phyloP scores from a whole-genome alignment of 805 yeast genomes.

The Wickerhamiella kurtzmanii region DNA sequence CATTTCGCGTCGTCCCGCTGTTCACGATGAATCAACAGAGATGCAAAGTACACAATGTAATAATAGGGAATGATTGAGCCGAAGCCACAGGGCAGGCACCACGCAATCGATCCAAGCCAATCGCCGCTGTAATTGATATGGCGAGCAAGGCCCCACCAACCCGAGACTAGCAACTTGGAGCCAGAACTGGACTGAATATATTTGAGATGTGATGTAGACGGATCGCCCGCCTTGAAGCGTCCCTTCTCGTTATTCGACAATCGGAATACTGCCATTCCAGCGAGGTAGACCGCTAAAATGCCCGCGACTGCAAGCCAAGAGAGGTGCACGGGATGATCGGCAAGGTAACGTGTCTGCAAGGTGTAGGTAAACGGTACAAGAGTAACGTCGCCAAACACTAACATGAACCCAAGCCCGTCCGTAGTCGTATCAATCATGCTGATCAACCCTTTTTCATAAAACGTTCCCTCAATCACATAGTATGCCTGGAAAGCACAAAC shows the following conservation, averaged over 20 bases:
- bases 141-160: slow-evolving; percentile 93
- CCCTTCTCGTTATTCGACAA: slow-evolving; percentile 76
- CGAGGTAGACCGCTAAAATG: slow-evolving; percentile 36
- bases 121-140: slow-evolving; percentile 95
- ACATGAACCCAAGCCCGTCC: slow-evolving; percentile 96
- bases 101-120: slow-evolving; percentile 79
- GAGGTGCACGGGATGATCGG: slow-evolving; percentile 46
- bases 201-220: slow-evolving; percentile 45
- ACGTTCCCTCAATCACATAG: slow-evolving; percentile 82
- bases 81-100: slow-evolving; percentile 86
- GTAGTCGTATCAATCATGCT: slow-evolving; percentile 94
- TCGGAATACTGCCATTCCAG: slow-evolving; percentile 75
- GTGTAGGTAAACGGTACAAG: slow-evolving; percentile 88
- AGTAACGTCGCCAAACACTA: slow-evolving; percentile 85
- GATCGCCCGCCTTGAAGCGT: slow-evolving; percentile 64
- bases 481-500: slow-evolving; percentile 60
- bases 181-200: slow-evolving; percentile 64
- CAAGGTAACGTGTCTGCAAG: slow-evolving; percentile 70
- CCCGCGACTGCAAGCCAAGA: slow-evolving; percentile 30
- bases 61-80: slow-evolving; percentile 66
- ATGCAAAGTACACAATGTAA: slow-evolving; percentile 71
- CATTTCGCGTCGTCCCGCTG: slow-evolving; percentile 86
- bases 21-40: slow-evolving; percentile 77
- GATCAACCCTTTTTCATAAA: slow-evolving; percentile 77
- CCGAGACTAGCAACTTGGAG: slow-evolving; percentile 67